Base-by-base conservation (phyloP, 148 eudicot species). In the Rhododendron williamsianum region DNA sequence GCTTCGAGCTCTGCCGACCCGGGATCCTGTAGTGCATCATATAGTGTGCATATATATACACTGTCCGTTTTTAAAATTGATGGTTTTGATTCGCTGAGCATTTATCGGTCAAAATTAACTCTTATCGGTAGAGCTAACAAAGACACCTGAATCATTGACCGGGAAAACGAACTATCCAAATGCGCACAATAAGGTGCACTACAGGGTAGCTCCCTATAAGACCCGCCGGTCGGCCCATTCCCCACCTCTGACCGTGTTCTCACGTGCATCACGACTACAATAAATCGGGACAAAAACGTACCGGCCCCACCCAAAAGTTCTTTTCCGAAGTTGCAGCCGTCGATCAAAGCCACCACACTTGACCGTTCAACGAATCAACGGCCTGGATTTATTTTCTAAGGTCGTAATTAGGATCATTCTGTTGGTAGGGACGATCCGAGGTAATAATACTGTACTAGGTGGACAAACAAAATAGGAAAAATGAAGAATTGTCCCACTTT, bases 1-100 rank as follows among this genome's bases (percentile, higher is more conserved):
- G 52, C 52, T 49, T 2, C 15, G 52, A 49, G 15, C 15, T 10
- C 8, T 6, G 45, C 45, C 1, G 45, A 41, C 7, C 7, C 45
- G 45, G 7, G 6, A 0, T 41, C 1, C 45, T 6, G 1, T 41
- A 41, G 45, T 41, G 45, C 45, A 41, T 7, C 45, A 41, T 41
- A 6, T 6, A 41, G 6, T 41, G 8, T 6, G 7, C 45, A 41
- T 6, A 41, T 41, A 41, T 6, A 41, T 41, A 41, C 45, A 41
- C 6, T 1, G 45, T 41, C 6, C 1, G 10, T 46, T 46, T 46
- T 46, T 46, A 10, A 11, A 9, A 46, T 46, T 0, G 49, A 0
- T 46, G 2, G 11, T 46, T 9, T 9, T 0, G 3, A 2, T 46
- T 9, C 0, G 0, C 9, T 9, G 49, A 0, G 0, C 9, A 46